Evolutionary conservation across 192 early-diverging fungal species (phyloP).

Genomic region (Coemansia sp.): DNA sequence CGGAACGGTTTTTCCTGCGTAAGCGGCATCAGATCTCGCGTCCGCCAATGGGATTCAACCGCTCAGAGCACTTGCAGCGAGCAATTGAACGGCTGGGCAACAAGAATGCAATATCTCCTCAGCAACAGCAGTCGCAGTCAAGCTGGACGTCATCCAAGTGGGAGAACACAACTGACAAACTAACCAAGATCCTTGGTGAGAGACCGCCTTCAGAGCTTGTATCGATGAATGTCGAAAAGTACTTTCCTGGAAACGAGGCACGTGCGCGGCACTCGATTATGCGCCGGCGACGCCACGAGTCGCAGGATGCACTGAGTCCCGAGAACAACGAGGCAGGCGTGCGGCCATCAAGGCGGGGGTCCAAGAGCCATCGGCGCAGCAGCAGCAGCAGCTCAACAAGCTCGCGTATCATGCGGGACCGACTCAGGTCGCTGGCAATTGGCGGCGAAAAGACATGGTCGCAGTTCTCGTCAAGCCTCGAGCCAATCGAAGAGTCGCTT

Average conservation of each 20-base stretch:
- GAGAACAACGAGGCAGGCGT: conserved; percentile 5
- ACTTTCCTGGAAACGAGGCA: conserved; percentile 77
- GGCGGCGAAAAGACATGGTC: conserved; percentile 32
- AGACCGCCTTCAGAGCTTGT: conserved; percentile 93
- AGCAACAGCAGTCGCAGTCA: conserved; percentile 8
- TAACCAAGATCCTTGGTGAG: conserved; percentile 86
- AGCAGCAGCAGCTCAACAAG: conserved; percentile 22
- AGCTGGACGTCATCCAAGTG: conserved; percentile 24
- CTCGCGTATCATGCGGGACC: conserved; percentile 29
- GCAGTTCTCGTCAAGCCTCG: conserved; percentile 30
- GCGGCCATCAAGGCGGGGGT: conserved; percentile 30
- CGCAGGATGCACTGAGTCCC: conserved; percentile 18
- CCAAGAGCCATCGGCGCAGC: conserved; percentile 29
- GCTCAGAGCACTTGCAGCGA: conserved; percentile 43
- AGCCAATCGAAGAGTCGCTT: conserved; percentile 41
- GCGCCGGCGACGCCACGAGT: conserved; percentile 35
- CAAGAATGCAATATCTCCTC: conserved; percentile 22
- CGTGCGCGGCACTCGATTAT: conserved; percentile 54
- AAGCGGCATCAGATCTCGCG: conserved; percentile 63
- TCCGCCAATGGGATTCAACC: conserved; percentile 35
- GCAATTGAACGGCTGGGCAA: conserved; percentile 45
- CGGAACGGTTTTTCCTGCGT: conserved; percentile 68
- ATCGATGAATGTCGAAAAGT: conserved; percentile 85
- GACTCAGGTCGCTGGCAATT: conserved; percentile 21
- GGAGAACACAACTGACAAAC: conserved; percentile 54